Evolutionary conservation across 176 grass and related monocot genomes (phyloP), one percentile per base, ranked within the genome.

Genomic region (Stipa capillata): DNA sequence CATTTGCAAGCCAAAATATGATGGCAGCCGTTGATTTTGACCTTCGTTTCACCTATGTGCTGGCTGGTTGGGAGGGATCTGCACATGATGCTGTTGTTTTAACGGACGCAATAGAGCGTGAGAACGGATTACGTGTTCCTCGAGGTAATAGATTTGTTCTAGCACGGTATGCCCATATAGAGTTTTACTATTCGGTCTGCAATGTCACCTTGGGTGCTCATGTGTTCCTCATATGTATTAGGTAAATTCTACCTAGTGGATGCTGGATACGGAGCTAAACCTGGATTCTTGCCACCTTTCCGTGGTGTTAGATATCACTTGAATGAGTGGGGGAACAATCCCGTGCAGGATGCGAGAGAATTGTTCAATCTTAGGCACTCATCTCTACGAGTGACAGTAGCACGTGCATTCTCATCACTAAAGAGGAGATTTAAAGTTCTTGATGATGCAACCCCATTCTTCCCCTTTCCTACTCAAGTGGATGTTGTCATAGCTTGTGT

Each of bases 251-350:
- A 23, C 44, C 76, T 66, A 37, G 73, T 35, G 52, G 79, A 20
- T 65, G 73, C 20, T 71, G 60, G 4, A 74, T 43, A 70, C 45
- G 47, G 37, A 70, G 75, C 81, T 37, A 84, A 49, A 74, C 60
- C 77, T 73, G 59, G 59, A 79, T 80, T 72, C n/a, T 14, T 78
- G 58, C 58, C 75, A 44, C 75, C 75, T 78, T 76, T 57, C 39
- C 24, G 16, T 5, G 8, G 37, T 42, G 18, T 60, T 24, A 48
- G 24, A 24, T 27, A 76, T 27, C 73, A 44, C 54, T 59, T 18
- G 8, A 59, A 41, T 17, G 53, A 32, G 9, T 59, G 53, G 73
- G 53, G 54, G 37, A 44, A 43, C 16, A 48, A 48, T 48, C 42
- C 47, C 32, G 42, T 70, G 23, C 72, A 5, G 13, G 2, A 28